A percentile compares a stretch with the other conserved stretches of the same genome.
Conservation (phyloP, 2,329 filamentous ascomycete genomes). For the Bipolaris victoriae region DNA sequence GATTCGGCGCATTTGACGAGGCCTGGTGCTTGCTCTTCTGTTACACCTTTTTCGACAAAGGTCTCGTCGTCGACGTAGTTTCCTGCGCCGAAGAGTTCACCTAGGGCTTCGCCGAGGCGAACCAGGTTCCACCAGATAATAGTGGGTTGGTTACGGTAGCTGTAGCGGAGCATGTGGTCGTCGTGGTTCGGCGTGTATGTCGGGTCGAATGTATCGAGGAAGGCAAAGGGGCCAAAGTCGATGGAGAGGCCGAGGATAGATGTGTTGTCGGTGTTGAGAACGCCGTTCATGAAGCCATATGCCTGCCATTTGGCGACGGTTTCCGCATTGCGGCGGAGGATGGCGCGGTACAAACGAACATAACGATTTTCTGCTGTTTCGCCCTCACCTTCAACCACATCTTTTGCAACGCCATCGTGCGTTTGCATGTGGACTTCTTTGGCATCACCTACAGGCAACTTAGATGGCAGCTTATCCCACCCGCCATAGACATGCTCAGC, state of each 20-base stretch:
- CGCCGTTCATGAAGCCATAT: conserved; percentile 99
- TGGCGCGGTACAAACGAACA: conserved; percentile 82
- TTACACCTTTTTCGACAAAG: conserved; percentile 76
- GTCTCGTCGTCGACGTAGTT: conserved; percentile 70
- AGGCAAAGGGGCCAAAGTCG: conserved; percentile 96
- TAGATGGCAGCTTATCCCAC: conserved; percentile 80
- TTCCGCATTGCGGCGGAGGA: conserved; percentile 81
- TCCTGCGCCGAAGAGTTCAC: conserved; percentile 84
- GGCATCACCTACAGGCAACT: conserved; percentile 56
- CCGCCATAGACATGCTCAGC: conserved; percentile 87
- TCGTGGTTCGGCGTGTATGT: conserved; percentile 97
- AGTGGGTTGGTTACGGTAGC: conserved; percentile 90
- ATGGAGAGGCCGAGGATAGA: conserved; percentile 87
- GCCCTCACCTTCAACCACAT: conserved; percentile 69
- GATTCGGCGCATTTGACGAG: conserved; percentile 81
- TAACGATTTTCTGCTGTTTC: conserved; percentile 84
- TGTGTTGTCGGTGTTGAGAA: conserved; percentile 97
- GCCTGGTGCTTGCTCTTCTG: conserved; percentile 69
- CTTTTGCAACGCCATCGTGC: conserved; percentile 58
- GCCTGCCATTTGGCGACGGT: conserved; percentile 96
- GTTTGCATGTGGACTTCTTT: conserved; percentile 55
- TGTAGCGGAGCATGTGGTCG: conserved; percentile 84
- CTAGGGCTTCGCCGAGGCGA: conserved; percentile 84
- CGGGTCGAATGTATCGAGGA: conserved; percentile 96
- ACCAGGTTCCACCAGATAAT: conserved; percentile 99